Evolutionary conservation across 2,329 filamentous ascomycete genomes (phyloP).

Genomic region (Rutstroemia sp.): DNA sequence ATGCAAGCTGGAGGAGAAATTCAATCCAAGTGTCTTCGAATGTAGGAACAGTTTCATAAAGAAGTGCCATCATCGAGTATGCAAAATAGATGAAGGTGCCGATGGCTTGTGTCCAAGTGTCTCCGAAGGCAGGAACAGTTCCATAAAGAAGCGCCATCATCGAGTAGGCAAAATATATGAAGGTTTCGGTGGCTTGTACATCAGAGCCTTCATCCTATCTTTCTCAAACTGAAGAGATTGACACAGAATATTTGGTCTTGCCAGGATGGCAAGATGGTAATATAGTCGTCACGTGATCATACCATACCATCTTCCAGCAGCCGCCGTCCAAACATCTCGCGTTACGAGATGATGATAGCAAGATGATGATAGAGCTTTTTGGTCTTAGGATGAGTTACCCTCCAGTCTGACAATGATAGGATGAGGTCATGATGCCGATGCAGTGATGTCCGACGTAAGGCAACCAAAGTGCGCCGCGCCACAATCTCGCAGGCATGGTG

Average conservation of each 20-base stretch:
- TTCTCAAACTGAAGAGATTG: no score
- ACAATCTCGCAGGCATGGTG: slow-evolving; percentile 87
- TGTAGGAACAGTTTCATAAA: slow-evolving; percentile 74
- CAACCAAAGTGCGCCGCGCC: slow-evolving; percentile 57
- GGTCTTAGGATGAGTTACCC: slow-evolving; percentile 29
- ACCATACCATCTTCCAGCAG: slow-evolving; percentile 30
- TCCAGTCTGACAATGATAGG: slow-evolving; percentile 67
- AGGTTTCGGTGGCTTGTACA: slow-evolving; percentile 60
- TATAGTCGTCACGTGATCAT: slow-evolving; percentile 63
- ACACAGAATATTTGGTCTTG: no score
- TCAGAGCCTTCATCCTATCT: slow-evolving; percentile 46
- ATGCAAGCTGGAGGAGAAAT: no score
- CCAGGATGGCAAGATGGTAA: no score
- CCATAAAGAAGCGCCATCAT: slow-evolving; percentile 85
- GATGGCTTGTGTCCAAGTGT: slow-evolving; percentile 68
- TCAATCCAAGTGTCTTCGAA: slow-evolving; percentile 60
- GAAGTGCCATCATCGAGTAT: slow-evolving; percentile 79
- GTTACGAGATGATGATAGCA: background rate
- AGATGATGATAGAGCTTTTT: background rate
- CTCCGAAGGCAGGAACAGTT: slow-evolving; percentile 71
- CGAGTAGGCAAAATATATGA: slow-evolving; percentile 81
- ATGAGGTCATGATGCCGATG: slow-evolving; percentile 72
- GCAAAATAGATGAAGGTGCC: slow-evolving; percentile 70
- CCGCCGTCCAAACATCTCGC: no score
- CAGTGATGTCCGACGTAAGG: no score